Percentiles rank a stretch among this genome's conserved stretches.
Conservation (phyloP, 2,329 filamentous ascomycete genomes). For the Fusarium sp. region DNA sequence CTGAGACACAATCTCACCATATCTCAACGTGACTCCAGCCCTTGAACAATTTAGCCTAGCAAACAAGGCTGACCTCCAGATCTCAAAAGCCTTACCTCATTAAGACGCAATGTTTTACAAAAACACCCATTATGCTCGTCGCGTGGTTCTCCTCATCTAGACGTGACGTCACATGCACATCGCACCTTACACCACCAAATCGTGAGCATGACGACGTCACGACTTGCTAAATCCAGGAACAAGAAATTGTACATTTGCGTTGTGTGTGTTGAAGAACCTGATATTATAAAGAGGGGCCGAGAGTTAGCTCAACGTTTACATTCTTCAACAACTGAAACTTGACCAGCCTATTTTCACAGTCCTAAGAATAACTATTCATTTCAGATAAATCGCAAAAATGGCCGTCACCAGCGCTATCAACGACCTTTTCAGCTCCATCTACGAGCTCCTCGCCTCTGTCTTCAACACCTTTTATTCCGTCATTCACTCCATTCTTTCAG, state of each 20-base stretch:
- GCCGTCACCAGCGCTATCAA: constrained; percentile 56
- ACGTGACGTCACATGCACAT: constrained; percentile 49
- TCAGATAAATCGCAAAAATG: constrained; percentile 46
- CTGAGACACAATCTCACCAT: background rate
- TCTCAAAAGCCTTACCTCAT: constrained; percentile 27
- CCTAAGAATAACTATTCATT: background rate
- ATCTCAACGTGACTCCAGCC: constrained; percentile 7
- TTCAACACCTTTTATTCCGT: constrained; percentile 55
- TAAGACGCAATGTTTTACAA: constrained; percentile 35
- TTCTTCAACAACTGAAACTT: background rate
- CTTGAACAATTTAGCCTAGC: background rate
- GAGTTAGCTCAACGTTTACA: background rate
- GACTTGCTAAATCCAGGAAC: constrained; percentile 41
- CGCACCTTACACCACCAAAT: constrained; percentile 24
- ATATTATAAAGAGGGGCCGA: constrained; percentile 14
- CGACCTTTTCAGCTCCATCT: constrained; percentile 60
- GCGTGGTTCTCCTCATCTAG: constrained; percentile 30
- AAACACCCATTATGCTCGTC: constrained; percentile 11
- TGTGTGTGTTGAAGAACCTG: background rate
- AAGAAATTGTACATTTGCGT: background rate
- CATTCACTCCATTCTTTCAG: constrained; percentile 53
- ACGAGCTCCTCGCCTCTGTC: constrained; percentile 59
- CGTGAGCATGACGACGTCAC: constrained; percentile 51
- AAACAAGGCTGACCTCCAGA: constrained; percentile 1
- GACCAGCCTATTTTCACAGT: background rate